A percentile compares a stretch with the other conserved stretches of the same genome.
Evolutionary conservation across 495 filamentous ascomycete genomes (phyloP).

Genomic region (Neohortaea acidophila): DNA sequence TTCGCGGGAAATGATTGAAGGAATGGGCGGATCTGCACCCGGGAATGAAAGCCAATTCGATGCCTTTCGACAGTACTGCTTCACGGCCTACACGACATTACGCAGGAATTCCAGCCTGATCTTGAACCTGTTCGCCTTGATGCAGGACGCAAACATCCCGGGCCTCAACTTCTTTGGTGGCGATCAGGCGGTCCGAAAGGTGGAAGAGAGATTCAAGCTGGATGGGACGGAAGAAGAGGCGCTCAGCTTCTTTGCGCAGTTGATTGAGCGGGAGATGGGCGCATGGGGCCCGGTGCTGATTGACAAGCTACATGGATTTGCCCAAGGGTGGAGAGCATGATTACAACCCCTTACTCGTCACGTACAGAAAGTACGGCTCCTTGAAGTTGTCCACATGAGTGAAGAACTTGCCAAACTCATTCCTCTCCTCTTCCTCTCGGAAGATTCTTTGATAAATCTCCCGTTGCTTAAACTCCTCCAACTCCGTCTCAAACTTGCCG

Average conservation of each 20-base stretch:
- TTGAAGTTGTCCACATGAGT: slow-evolving; percentile 68
- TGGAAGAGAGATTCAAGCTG: slow-evolving; percentile 82
- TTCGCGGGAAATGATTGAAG: slow-evolving; percentile 94
- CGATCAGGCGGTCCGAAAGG: slow-evolving; percentile 83
- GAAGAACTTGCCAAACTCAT: slow-evolving; percentile 48
- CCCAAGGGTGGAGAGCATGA: slow-evolving; percentile 67
- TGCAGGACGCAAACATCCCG: slow-evolving; percentile 93
- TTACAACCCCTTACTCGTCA: slow-evolving; percentile 33
- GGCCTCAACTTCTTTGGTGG: slow-evolving; percentile 56
- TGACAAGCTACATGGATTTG: slow-evolving; percentile 84
- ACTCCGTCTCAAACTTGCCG: slow-evolving; percentile 54
- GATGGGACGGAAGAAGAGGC: slow-evolving; percentile 92
- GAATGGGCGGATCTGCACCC: slow-evolving; percentile 65
- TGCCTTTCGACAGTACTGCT: slow-evolving; percentile 87
- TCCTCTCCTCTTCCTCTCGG: slow-evolving; percentile 63
- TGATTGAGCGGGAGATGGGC: slow-evolving; percentile 80
- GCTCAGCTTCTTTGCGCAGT: slow-evolving; percentile 64
- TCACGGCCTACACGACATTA: slow-evolving; percentile 82
- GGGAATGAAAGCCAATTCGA: slow-evolving; percentile 52
- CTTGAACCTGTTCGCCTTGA: slow-evolving; percentile 89
- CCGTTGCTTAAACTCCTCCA: slow-evolving; percentile 76
- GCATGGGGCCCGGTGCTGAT: slow-evolving; percentile 84
- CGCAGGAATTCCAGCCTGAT: slow-evolving; percentile 81
- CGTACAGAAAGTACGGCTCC: slow-evolving; percentile 58
- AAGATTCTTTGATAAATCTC: slow-evolving; percentile 91